These are phyloP conservation scores for Backusella parvicylindrica DNA, from an alignment of 192 early-diverging fungal species.

Conservation along the genomic window DNA sequence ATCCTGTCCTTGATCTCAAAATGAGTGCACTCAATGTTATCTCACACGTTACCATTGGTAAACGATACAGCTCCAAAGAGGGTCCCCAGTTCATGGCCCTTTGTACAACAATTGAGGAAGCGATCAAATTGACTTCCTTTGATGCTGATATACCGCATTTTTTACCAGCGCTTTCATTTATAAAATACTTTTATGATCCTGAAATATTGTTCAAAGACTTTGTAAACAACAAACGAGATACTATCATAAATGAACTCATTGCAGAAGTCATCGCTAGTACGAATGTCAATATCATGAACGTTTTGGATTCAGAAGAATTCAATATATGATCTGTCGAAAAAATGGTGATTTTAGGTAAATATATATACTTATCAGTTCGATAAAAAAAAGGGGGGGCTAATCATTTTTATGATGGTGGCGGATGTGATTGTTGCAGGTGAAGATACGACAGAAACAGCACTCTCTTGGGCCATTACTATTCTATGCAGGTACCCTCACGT, in stretches of 20 bases:
- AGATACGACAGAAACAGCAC: constrained; percentile 1
- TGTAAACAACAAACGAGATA: background rate
- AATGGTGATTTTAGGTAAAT: background rate
- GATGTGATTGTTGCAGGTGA: constrained; percentile 2
- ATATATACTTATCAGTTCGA: background rate
- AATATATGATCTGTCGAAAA: background rate
- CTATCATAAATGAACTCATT: background rate
- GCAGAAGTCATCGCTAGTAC: background rate
- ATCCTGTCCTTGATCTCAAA: background rate
- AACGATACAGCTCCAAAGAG: background rate
- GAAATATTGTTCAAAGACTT: background rate
- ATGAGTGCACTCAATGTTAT: constrained; percentile 1
- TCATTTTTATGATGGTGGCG: background rate
- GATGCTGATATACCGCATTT: background rate
- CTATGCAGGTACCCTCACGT: background rate
- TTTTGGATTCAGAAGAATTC: background rate
- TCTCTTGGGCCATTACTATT: background rate
- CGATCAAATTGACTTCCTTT: background rate
- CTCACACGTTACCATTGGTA: background rate
- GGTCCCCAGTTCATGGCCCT: background rate
- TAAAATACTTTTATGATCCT: background rate
- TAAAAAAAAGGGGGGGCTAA: too few relatives aligned
- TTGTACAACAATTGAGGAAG: background rate
- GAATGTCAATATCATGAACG: background rate
- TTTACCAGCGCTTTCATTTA: background rate